Conservation (phyloP, 176 grass and related monocot species). For the Aechmea fasciata region DNA sequence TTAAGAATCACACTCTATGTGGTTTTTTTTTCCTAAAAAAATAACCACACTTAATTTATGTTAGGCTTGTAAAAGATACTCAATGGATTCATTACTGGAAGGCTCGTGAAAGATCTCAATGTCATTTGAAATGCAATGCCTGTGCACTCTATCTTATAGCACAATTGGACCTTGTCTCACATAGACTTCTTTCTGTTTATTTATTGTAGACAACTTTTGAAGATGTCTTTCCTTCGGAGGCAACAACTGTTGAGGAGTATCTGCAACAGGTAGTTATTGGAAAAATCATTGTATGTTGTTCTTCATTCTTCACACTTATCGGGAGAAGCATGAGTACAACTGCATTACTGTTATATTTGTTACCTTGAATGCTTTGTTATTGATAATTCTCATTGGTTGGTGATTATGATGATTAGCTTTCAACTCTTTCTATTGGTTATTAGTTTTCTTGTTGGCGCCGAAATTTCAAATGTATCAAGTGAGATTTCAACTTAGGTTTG, state of each 20-base stretch:
- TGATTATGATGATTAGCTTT: too few relatives aligned
- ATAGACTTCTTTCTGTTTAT: constrained; percentile 4
- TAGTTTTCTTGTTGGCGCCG: too few relatives aligned
- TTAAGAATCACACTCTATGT: too few relatives aligned
- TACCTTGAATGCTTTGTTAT: not conserved
- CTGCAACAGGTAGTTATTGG: constrained; percentile 64
- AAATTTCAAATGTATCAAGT: too few relatives aligned
- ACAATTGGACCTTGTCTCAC: not conserved
- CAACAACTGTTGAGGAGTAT: constrained; percentile 82
- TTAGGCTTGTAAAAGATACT: too few relatives aligned
- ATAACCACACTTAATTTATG: too few relatives aligned
- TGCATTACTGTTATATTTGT: not conserved
- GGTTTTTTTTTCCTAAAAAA: too few relatives aligned
- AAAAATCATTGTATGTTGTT: not conserved
- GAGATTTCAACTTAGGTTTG: too few relatives aligned
- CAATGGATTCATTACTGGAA: too few relatives aligned
- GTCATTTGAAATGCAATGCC: not conserved
- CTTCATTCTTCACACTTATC: not conserved
- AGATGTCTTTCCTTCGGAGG: constrained; percentile 94
- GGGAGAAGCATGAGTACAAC: not conserved
- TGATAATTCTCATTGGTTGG: not conserved
- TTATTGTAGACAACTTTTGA: constrained; percentile 77
- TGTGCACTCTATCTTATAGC: too few relatives aligned
- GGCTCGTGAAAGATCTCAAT: too few relatives aligned
- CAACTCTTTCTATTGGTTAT: too few relatives aligned